Base-by-base conservation (phyloP, 179 eudicot genomes). In the Beta lomatogona region DNA sequence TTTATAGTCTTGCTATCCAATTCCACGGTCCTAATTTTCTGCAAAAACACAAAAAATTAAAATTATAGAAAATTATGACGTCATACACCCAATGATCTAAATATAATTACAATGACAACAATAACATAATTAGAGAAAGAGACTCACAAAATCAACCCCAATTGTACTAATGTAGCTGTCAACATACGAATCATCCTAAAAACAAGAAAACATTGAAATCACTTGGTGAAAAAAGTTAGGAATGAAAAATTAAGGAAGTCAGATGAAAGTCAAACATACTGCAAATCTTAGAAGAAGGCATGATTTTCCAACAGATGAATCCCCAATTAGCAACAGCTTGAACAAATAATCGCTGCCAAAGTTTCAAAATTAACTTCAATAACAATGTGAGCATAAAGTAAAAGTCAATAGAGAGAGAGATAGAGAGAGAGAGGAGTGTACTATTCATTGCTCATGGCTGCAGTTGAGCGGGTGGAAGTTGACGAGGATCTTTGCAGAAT, bases 121-220 rank as follows among this genome's bases (percentile, higher is more conserved):
- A 36, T 36, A 36, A 36, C 41, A 36, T 36, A 36, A 36, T 36
- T 36, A 68, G 63, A 73, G 59, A 66, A 52, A 81, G 70, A 73
- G 19, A 89, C 94, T 88, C 81, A 93, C 97, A 69, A 93, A 93
- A 87, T 93, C 97, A 83, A 93, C 97, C 59, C 97, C 97, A 69
- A 93, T 93, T 48, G 97, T 93, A 89, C 97, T 93, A 53, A 91
- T 93, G 89, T 93, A 93, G 83, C 97, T 93, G 78, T 93, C 97
- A 70, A 91, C 97, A 78, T 93, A 93, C 1, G 93, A 88, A 82
- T 91, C 95, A 79, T 93, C 95, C 95, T 92, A 86, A 78, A 84
- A 69, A 14, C 68, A 73, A 71, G 41, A 36, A 36, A 36, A 36
- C 41, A 36, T 36, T 36, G 41, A 36, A 36, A 36, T 36, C 3